Percentiles rank a stretch among this genome's conserved stretches.
Conservation (phyloP, 129 eudicot genomes). For the Apium graveolens region DNA sequence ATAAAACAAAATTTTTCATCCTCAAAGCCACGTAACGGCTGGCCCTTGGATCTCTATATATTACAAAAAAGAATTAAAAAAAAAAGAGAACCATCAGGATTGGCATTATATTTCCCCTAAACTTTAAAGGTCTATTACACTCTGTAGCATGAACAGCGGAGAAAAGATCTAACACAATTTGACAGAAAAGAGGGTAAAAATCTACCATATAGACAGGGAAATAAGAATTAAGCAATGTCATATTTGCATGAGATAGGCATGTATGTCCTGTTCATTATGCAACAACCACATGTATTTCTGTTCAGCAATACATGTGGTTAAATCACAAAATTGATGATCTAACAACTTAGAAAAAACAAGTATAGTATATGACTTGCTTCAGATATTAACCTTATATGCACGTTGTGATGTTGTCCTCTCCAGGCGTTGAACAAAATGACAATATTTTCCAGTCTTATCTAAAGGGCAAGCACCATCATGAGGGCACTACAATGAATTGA, state of each 20-base stretch:
- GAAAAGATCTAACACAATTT: not conserved
- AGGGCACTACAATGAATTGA: conserved; percentile 53
- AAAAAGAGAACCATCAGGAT: not conserved
- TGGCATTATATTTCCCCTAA: not conserved
- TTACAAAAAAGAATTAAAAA: not conserved
- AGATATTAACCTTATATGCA: conserved; percentile 61
- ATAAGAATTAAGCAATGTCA: not conserved
- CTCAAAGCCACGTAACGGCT: conserved; percentile 81
- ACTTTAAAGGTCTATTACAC: not conserved
- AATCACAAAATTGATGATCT: not conserved
- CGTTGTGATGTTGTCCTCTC: conserved; percentile 88
- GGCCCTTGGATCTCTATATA: conserved; percentile 58
- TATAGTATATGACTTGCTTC: not conserved
- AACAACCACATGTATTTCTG: conserved; percentile 1
- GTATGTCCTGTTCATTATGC: not conserved
- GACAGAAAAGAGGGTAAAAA: not conserved
- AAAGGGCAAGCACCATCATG: conserved; percentile 93
- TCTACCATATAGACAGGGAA: not conserved
- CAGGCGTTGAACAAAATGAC: conserved; percentile 97
- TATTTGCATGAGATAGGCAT: not conserved
- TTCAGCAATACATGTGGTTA: not conserved
- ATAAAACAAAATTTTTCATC: conserved; percentile 84
- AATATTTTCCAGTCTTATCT: conserved; percentile 70
- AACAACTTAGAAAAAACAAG: not conserved
- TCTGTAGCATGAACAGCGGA: not conserved